Evolutionary conservation across 345 rosid genomes (phyloP), one percentile per base, ranked within the genome.

Genomic region (Arabis alpina): DNA sequence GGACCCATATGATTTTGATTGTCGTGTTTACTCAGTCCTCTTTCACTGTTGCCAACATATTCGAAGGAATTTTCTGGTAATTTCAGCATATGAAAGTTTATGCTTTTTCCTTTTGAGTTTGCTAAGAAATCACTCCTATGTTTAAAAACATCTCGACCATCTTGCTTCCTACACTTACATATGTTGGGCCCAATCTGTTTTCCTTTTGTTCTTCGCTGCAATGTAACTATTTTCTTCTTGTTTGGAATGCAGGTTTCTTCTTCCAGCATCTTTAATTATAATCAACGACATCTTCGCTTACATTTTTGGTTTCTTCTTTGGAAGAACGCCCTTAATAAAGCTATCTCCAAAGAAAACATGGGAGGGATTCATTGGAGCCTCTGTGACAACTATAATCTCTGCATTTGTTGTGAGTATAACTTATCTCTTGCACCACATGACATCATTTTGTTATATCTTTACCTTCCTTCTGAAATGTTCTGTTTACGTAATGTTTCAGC

Each of bases 11-110:
- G 99, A 94, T 94, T 77, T 82, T 94, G 68, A 89, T 91, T 12
- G 96, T 94, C 79, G 97, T 94, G 71, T 94, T 94, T 74, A 81
- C 92, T 2, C 99, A 94, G 67, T 94, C 97, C 11, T 84, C 99
- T n/a, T 94, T 94, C 81, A 94, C 96, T 6, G 99, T 94, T 42
- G 97, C 97, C 83, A 94, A 84, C 84, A 94, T 94, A 60, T 94
- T 94, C 69, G 99, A 94, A 85, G 99, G 99, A 60, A 94, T 94
- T 52, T 89, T 89, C 86, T 94, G 99, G 99, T 94, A 32, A n/a
- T 6, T 12, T 53, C 25, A 53, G 4, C 49, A 52, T 51, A 51
- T 59, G 9, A 65, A 6, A 4, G 30, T n/a, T 48, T 2, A 16
- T 27, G 27, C n/a, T n/a, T 47, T 23, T 48, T 4, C 4, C 2